phyloP scores from a whole-genome alignment of 176 grass and related monocot species.

The Paspalum notatum region DNA sequence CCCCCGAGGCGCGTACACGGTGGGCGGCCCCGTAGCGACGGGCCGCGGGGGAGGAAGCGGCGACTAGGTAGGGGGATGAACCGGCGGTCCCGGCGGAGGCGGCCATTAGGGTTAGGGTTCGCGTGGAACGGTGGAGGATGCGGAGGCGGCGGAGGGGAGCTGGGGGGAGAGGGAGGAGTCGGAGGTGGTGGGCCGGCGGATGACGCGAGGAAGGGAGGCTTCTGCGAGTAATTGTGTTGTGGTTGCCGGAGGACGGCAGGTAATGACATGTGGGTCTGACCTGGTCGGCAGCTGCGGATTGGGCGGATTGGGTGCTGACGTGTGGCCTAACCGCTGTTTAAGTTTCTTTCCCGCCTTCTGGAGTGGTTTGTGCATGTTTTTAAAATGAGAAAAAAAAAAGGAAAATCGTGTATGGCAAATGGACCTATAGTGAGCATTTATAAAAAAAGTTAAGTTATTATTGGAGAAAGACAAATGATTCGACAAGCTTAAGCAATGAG shows the following conservation, averaged over 20 bases:
- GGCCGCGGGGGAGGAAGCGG: neutral
- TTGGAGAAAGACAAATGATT: neutral
- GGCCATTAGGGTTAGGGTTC: conserved; percentile 31
- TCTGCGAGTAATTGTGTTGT: neutral
- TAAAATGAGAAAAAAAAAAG: neutral
- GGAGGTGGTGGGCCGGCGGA: conserved; percentile 37
- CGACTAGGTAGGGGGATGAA: neutral
- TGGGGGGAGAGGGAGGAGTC: neutral
- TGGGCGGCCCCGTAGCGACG: neutral
- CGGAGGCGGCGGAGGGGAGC: neutral
- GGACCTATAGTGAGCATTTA: neutral
- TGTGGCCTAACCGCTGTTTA: conserved; percentile 15
- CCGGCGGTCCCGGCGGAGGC: neutral
- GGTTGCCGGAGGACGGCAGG: neutral
- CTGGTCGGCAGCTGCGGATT: neutral
- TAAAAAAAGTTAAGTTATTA: too few species aligned
- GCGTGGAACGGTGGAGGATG: too few species aligned
- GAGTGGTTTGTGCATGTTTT: neutral
- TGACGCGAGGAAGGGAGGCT: conserved; percentile 36
- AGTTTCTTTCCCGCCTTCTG: conserved; percentile 24
- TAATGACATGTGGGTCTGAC: conserved; percentile 17
- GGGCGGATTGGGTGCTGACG: neutral
- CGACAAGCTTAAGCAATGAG: neutral
- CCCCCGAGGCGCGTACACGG: conserved; percentile 29
- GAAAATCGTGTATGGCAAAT: neutral